Base-by-base conservation (phyloP, 345 rosid species). In the Bruguiera sexangula region DNA sequence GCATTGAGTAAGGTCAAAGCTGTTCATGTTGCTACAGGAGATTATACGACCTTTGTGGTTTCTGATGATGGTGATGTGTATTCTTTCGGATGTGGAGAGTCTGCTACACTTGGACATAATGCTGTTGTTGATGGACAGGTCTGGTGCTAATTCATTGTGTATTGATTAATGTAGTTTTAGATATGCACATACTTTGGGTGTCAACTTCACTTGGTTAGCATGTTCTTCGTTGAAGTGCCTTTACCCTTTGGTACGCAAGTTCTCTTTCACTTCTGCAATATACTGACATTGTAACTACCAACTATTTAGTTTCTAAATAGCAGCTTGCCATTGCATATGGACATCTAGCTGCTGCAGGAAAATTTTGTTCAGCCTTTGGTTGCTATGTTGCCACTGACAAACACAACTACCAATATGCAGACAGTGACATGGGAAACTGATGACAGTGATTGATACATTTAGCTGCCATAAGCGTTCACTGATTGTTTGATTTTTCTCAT, bases 31-130 rank as follows among this genome's bases (percentile, higher is more conserved):
- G 90, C 96, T 43, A 86, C 99, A 0, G 98, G 96, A 68, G 96
- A 90, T 66, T 92, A 90, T 81, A 87, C 98, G 6, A 91, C 99
- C n/a, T 95, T 92, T 69, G 91, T 95, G 60, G 91, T 90, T 19
- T 83, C 96, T 22, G 89, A 92, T 58, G 85, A 83, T 21, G 99
- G 98, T 30, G 89, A 89, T 66, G 99, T 95, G 4, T 92, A 95
- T 80, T 95, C 99, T 11, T 95, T 95, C 57, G 99, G 99, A 6
- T 85, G 96, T 34, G 96, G 96, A 1, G 97, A 95, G 75, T 92
- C 93, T 51, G 86, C 96, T 63, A 92, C 91, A 83, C 92, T 95
- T 3, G 99, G 98, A 32, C 99, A 90, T 72, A 85, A 81, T 70
- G 75, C 77, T 60, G 78, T 78, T 22, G 59, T 18, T 48, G 97